Evolutionary conservation across 805 yeast species (phyloP), one percentile per base, ranked within the genome.

Genomic region (Ogataea angusta): DNA sequence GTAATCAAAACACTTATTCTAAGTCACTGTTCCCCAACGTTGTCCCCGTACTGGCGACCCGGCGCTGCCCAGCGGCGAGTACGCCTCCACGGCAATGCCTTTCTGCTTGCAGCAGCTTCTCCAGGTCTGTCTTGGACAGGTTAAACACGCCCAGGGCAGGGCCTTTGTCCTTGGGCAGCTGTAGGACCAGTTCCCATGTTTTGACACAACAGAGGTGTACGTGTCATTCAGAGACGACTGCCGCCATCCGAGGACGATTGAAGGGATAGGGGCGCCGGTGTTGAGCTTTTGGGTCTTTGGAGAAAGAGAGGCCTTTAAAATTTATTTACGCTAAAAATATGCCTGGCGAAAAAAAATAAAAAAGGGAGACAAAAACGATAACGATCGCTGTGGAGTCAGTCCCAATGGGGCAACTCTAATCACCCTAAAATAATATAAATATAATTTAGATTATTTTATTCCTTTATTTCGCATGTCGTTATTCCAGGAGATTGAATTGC

Each of bases 81-180:
- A 87, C 8, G 95, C 95, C 59, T 82, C 82, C 40, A 82, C 60
- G 24, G 68, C 59, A 45, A 82, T 80, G 45, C 70, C 76, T 46
- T 83, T 68, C 24, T 62, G 56, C 40, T 69, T 64, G 60, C 79
- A 70, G 67, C 43, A 85, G 64, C 36, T 63, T 69, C 43, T 72
- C 63, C 48, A 82, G 56, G 49, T 76, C 72, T 40, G 67, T 71
- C 19, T 73, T 63, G 14, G 85, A 72, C 59, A 80, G 78, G 66
- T 86, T 86, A 26, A 90, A 82, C 30, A 86, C 85, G 51, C 95
- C 95, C 59, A 86, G 74, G 27, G 87, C 73, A 51, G 67, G 73
- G 22, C 75, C 69, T 59, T 76, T 72, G 24, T 75, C 78, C 24
- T 69, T 57, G 27, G 66, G 62, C 39, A 82, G 62, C 48, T 72